These are phyloP conservation scores for Diutina catenulata DNA, from an alignment of 1,139 yeast species.

Conservation along the genomic window DNA sequence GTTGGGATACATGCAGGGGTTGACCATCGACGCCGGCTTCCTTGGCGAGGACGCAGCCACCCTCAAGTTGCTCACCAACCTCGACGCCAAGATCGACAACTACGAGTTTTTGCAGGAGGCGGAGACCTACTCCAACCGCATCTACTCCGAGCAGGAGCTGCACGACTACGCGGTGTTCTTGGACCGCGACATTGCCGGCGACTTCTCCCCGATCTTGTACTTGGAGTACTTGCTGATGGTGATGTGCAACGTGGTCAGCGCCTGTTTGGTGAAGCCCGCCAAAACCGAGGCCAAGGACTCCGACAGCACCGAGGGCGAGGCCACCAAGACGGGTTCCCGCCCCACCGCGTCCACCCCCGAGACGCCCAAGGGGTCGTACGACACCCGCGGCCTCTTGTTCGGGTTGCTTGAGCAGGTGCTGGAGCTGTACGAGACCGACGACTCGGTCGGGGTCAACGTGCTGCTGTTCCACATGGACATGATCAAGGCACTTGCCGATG, in stretches of 20 bases:
- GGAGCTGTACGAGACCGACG: background rate
- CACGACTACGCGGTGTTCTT: conserved; percentile 16
- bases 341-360: no score
- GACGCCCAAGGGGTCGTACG: background rate
- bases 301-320: no score
- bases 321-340: no score
- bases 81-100: conserved; percentile 29
- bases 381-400: conserved; percentile 2
- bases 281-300: no score
- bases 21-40: conserved; percentile 22
- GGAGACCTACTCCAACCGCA: conserved; percentile 21
- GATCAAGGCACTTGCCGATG: conserved; percentile 19
- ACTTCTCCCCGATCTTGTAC: conserved; percentile 32
- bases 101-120: conserved; percentile 28
- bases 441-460: background rate
- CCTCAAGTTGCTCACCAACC: conserved; percentile 21
- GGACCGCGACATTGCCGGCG: conserved; percentile 21
- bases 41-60: conserved; percentile 18
- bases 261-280: background rate
- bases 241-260: conserved; percentile 18
- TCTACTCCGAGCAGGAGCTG: conserved; percentile 14
- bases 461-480: conserved; percentile 13
- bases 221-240: conserved; percentile 31
- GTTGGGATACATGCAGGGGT: conserved; percentile 35
- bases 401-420: background rate